Base-by-base conservation (phyloP, 2,329 filamentous ascomycete genomes). In the Pseudofabraea citricarpa region DNA sequence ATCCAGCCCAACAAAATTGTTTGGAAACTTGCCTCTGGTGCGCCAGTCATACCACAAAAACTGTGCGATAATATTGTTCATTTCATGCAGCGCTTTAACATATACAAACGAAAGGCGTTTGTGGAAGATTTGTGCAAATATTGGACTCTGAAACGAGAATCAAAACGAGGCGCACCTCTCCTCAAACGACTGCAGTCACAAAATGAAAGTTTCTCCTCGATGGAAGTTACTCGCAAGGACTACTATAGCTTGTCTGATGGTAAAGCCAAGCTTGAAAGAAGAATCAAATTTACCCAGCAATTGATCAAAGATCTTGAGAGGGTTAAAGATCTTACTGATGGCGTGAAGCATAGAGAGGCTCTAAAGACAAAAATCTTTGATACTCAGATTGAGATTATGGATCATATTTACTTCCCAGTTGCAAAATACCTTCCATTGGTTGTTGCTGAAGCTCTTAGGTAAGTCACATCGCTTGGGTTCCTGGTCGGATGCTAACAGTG, bases 141-240 rank as follows among this genome's bases (percentile, higher is more conserved):
- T 66, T 98, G 93, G 93, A 97, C 93, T 0, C 67, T 98, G 50
- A 98, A 98, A 69, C 81, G 93, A 44, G 93, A 98, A 64, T 87
- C 91, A 49, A 82, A 93, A 24, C 79, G 93, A 46, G 93, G 93
- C 36, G 93, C 93, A 22, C 89, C 93, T 4, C 73, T 98, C 43
- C 75, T 98, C 47, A 97, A 97, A 67, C 82, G 93, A 26, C 74
- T 98, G 16, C 93, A 98, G 63, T 70, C 97, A 45, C 90, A 96
- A 64, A 86, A 96, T 75, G 91, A 97, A 64, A 88, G 89, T 0
- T 98, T 97, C 64, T 91, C 91, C 6, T 95, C 90, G 0, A 95
- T 96, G 85, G 93, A 98, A 66, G 83, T 98, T 52, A 96, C 93
- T 2, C 79, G 93, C 41, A 85, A 93, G 46, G 91, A 97, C 64